Evolutionary conservation across 768 basidiomycete genomes (phyloP).

Genomic region (Artomyces pyxidatus): DNA sequence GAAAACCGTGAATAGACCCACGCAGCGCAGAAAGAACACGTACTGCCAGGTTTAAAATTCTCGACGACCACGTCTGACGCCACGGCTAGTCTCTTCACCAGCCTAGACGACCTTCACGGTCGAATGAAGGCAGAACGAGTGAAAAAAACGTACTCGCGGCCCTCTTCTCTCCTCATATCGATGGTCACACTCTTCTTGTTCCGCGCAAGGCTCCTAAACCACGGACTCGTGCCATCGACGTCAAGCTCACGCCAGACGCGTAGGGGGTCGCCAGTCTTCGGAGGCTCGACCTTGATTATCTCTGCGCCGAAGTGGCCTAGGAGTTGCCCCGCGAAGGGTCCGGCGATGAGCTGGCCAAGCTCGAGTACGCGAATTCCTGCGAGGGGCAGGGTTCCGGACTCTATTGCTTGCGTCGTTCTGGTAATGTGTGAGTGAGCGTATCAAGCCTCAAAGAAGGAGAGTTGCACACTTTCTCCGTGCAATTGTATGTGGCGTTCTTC

Average conservation of each 20-base stretch:
- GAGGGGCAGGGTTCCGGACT: conserved; percentile 34
- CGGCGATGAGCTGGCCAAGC: conserved; percentile 63
- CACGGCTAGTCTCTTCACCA: conserved; percentile 52
- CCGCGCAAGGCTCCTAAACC: conserved; percentile 64
- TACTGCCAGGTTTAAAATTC: conserved; percentile 72
- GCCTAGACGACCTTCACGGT: conserved; percentile 25
- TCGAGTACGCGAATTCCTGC: conserved; percentile 59
- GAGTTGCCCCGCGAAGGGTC: conserved; percentile 65
- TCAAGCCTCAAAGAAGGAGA: too few relatives aligned
- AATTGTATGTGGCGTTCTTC: too few relatives aligned
- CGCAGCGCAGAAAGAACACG: conserved; percentile 17
- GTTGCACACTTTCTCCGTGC: too few relatives aligned
- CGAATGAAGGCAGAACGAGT: background rate
- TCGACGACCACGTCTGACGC: conserved; percentile 62
- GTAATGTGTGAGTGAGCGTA: too few relatives aligned
- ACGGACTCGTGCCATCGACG: conserved; percentile 61
- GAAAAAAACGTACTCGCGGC: conserved; percentile 32
- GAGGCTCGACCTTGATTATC: conserved; percentile 64
- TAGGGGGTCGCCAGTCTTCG: conserved; percentile 53
- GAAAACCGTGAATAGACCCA: background rate
- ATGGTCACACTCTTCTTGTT: conserved; percentile 73
- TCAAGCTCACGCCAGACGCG: conserved; percentile 69
- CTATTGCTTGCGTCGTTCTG: background rate
- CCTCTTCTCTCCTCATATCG: conserved; percentile 50
- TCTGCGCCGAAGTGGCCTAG: conserved; percentile 70